Evolutionary conservation across 306 rosid genomes (phyloP), one percentile per base, ranked within the genome.

Genomic region (Cyclanthera cordifolia): DNA sequence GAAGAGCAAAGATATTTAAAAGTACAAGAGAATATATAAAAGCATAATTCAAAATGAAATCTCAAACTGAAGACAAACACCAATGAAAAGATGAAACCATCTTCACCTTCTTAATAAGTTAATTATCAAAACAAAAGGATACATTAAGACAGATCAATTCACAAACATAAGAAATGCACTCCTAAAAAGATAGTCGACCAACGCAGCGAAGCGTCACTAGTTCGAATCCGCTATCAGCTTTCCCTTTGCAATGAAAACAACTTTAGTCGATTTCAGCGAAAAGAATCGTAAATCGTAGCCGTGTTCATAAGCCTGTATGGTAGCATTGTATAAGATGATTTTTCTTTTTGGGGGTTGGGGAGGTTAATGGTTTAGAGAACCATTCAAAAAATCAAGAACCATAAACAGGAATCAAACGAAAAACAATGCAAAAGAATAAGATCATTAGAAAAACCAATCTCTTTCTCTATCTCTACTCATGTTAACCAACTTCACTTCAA

Each of bases 321-420:
- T 51, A 72, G 78, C 77, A 72, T 75, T 79, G 75, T 79, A 80
- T 77, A 80, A 81, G 81, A 72, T 16, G 81, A 34, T 24, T 54
- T 59, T 48, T 59, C 34, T 59, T 47, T 39, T 39, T 63, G 68
- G n/a, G 68, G 27, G n/a, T n/a, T 34, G 13, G 68, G 50, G 46
- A 30, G 10, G 68, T 37, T 63, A 37, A 63, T 63, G 69, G 69
- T 63, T 41, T 12, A 41, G 67, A 34, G 5, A 69, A 51, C 39
- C 46, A 69, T 32, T 15, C 65, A 63, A 82, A 65, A 57, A 45
- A 61, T 25, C 88, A 73, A 72, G 75, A 82, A 80, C 80, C 85
- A 74, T 67, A 69, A 72, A 76, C 71, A 70, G 72, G 77, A 67
- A 69, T 41, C 75, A 75, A 77, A 75, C 68, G 75, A 77, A 77